Base-by-base conservation (phyloP, 768 basidiomycete species). In the Punctularia strigosozonata region DNA sequence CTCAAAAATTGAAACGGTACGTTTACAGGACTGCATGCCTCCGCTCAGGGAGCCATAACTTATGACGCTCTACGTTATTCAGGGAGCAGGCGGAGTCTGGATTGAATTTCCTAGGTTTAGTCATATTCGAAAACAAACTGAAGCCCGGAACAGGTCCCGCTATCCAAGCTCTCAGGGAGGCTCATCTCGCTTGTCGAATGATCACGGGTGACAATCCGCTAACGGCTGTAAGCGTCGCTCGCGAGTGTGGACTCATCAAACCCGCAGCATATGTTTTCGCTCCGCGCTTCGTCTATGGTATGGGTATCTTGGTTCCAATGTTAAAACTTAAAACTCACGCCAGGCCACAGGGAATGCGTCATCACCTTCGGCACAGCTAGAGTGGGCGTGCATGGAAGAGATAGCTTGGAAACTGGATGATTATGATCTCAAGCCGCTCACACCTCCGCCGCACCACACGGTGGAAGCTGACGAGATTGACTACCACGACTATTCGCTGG, bases 51-150 rank as follows among this genome's bases (percentile, higher is more conserved):
- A n/a, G n/a, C n/a, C n/a, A n/a, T n/a, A n/a, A n/a, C 35, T 24
- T 15, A 36, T 25, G 25, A 26, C 12, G 34, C 25, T 36, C 30
- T 30, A 22, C n/a, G 6, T 34, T 30, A 6, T 2, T 13, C 48
- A 95, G 91, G 20, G 95, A 98, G 50, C 88, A 92, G 62, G 94
- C 91, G 13, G 95, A 99, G 53, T 85, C 79, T 2, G 77, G 75
- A 20, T 66, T 99, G 6, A 77, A 77, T 40, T 99, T 99, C 65
- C 71, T 98, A 13, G 95, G 95, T 2, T 64, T 99, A 25, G 80
- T 98, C 51, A 92, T 99, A 43, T 99, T 99, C 51, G 95, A 99
- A 59, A 99, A 99, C 63, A 86, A 94, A 61, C 65, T 99, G 43
- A 99, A 99, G 51, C 76, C 83, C 4, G 90, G 85, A 6, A 97